phyloP scores from a whole-genome alignment of 1,284 basidiomycete species.

The Coniophora puteana region DNA sequence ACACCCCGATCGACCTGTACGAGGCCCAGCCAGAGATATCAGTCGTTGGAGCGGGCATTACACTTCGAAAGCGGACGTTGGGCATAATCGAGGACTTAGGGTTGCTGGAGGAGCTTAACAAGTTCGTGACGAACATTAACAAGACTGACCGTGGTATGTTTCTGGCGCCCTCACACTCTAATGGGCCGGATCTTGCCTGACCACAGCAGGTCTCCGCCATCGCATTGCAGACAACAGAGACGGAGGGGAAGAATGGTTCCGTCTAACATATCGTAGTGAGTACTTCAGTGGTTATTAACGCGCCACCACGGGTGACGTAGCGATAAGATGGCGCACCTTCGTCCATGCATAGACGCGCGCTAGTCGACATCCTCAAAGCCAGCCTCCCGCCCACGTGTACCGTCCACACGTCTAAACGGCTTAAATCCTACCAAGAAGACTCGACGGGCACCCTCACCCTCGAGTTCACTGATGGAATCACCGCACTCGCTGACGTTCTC shows the following conservation, averaged over 20 bases:
- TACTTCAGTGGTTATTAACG: not conserved
- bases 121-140: slow-evolving; percentile 1
- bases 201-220: slow-evolving; percentile 12
- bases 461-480: slow-evolving; percentile 18
- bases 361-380: slow-evolving; percentile 1
- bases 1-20: slow-evolving; percentile 9
- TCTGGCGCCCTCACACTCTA: no score
- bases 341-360: slow-evolving; percentile 2
- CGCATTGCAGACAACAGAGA: slow-evolving; percentile 15
- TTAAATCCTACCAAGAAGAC: slow-evolving; percentile 2
- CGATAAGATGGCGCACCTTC: slow-evolving; percentile 1
- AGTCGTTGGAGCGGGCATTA: slow-evolving; percentile 3
- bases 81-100: slow-evolving; percentile 8
- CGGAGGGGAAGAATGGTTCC: slow-evolving; percentile 9
- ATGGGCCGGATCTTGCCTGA: not conserved
- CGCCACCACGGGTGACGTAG: not conserved
- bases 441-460: not conserved
- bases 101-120: not conserved
- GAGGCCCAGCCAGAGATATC: slow-evolving; percentile 4
- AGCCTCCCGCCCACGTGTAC: slow-evolving; percentile 4
- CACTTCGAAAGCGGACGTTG: not conserved
- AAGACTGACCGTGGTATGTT: slow-evolving; percentile 13
- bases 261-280: not conserved
- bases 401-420: slow-evolving; percentile 5
- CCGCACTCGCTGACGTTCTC: slow-evolving; percentile 25